phyloP scores from a whole-genome alignment of 208 protist species.

The Herpetomonas muscarum region DNA sequence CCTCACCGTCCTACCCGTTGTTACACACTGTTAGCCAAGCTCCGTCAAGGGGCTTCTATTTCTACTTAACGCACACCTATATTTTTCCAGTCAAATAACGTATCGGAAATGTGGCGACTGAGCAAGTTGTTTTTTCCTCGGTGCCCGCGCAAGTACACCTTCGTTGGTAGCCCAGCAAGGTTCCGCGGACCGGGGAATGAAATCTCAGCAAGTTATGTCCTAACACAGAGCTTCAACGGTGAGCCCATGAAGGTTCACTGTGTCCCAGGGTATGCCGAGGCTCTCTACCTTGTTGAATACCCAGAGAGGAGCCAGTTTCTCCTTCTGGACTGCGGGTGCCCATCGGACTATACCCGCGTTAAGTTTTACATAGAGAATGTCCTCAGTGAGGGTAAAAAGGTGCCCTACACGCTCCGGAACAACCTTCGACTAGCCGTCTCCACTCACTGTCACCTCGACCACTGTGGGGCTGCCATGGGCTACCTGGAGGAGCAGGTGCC shows the following conservation, averaged over 20 bases:
- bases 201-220: constrained; percentile 29
- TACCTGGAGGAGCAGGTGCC: constrained; percentile 26
- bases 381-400: constrained; percentile 8
- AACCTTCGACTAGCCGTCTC: constrained; percentile 29
- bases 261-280: constrained; percentile 32
- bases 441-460: constrained; percentile 48
- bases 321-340: constrained; percentile 40
- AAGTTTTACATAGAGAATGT: constrained; percentile 45
- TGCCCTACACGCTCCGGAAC: constrained; percentile 20
- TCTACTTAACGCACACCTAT: no score
- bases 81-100: no score
- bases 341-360: constrained; percentile 32
- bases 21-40: no score
- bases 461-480: constrained; percentile 26
- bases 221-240: constrained; percentile 11
- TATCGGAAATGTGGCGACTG: constrained; percentile 14
- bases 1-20: no score
- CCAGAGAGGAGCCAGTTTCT: constrained; percentile 22
- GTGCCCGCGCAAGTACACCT: constrained; percentile 21
- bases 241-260: constrained; percentile 41
- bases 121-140: constrained; percentile 17
- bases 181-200: constrained; percentile 19
- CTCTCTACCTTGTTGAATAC: constrained; percentile 42
- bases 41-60: no score
- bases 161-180: constrained; percentile 21